Conservation (phyloP, 1,284 basidiomycete genomes). For the Malassezia japonica region DNA sequence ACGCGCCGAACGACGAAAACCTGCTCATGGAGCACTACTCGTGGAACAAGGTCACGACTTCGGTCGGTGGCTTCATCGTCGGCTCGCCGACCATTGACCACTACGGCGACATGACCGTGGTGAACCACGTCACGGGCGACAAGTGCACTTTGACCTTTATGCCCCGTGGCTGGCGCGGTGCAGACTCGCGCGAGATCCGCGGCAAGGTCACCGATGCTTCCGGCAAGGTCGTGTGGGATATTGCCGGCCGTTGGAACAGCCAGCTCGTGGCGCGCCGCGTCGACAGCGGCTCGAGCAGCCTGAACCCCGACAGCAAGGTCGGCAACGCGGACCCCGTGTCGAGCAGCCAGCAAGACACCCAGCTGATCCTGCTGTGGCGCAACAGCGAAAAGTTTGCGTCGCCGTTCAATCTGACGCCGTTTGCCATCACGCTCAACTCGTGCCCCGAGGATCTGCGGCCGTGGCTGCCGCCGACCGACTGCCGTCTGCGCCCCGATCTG, state of each 20-base stretch:
- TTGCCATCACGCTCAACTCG: slow-evolving; percentile 81
- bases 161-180: slow-evolving; percentile 85
- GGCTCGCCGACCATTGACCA: slow-evolving; percentile 92
- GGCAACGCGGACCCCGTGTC: slow-evolving; percentile 40
- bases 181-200: slow-evolving; percentile 81
- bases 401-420: slow-evolving; percentile 75
- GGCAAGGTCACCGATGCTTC: slow-evolving; percentile 66
- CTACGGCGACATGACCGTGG: slow-evolving; percentile 82
- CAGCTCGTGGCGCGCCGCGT: slow-evolving; percentile 74
- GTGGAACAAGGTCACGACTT: slow-evolving; percentile 66
- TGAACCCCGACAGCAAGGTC: slow-evolving; percentile 61
- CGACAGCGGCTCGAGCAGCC: slow-evolving; percentile 58
- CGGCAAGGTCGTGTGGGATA: slow-evolving; percentile 69
- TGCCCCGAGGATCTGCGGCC: slow-evolving; percentile 61
- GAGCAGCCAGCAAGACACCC: slow-evolving; percentile 51
- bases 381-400: slow-evolving; percentile 62
- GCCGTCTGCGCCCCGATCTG: slow-evolving; percentile 83
- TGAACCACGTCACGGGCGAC: slow-evolving; percentile 87
- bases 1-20: not conserved
- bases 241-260: slow-evolving; percentile 90
- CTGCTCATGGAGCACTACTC: slow-evolving; percentile 61
- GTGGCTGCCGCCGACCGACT: slow-evolving; percentile 82
- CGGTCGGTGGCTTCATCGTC: slow-evolving; percentile 74
- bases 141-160: slow-evolving; percentile 85
- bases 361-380: slow-evolving; percentile 72